phyloP scores from a whole-genome alignment of 78 protist genomes.

The Dictyostelium brefeldianum region DNA sequence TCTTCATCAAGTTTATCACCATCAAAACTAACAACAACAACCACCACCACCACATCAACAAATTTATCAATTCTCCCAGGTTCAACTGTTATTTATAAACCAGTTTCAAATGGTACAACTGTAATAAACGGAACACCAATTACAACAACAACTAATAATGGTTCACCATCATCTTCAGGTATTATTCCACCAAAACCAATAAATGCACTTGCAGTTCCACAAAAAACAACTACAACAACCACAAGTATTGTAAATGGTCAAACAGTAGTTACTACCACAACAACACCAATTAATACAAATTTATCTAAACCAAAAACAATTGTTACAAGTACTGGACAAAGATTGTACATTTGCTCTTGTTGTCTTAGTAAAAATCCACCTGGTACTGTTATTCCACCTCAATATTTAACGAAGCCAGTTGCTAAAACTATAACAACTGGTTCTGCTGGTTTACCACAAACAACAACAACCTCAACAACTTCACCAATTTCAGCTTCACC shows the following conservation, averaged over 20 bases:
- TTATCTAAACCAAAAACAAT: constrained; percentile 45
- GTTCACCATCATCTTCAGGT: background rate
- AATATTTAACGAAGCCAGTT: constrained; percentile 14
- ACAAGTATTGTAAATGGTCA: constrained; percentile 10
- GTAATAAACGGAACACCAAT: background rate
- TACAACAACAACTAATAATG: background rate
- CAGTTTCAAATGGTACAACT: too few species aligned
- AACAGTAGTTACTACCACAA: background rate
- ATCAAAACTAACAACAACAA: background rate
- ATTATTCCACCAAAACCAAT: constrained; percentile 8
- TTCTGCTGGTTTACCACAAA: background rate
- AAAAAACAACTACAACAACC: background rate
- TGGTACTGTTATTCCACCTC: background rate
- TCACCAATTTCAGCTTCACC: background rate
- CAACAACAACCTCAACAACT: background rate
- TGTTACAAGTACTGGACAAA: constrained; percentile 39
- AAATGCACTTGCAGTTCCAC: background rate
- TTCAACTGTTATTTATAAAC: too few species aligned
- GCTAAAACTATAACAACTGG: background rate
- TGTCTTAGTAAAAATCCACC: constrained; percentile 74
- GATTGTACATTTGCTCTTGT: constrained; percentile 65
- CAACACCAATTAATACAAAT: constrained; percentile 6
- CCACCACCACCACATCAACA: background rate
- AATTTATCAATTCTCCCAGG: background rate
- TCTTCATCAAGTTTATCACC: background rate